Percentiles rank a stretch among this genome's conserved stretches.
These are phyloP conservation scores for Malassezia equina DNA, from an alignment of 1,284 basidiomycete genomes.

Conservation along the genomic window DNA sequence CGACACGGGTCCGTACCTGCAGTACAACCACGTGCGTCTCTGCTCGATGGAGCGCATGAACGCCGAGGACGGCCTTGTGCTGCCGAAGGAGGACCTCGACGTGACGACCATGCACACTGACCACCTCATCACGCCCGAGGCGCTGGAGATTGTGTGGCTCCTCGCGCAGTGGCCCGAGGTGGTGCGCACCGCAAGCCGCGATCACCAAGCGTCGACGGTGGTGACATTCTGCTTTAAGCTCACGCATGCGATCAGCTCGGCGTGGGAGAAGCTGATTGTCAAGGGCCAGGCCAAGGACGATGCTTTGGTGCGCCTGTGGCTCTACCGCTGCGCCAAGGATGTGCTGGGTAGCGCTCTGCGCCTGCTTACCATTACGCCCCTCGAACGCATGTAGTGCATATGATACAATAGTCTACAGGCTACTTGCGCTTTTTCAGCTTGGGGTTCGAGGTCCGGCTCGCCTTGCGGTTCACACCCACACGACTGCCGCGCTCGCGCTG, in stretches of 20 bases:
- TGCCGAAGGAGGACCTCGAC: constrained; percentile 58
- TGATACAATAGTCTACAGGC: constrained; percentile 4
- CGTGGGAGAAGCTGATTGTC: constrained; percentile 78
- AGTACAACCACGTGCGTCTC: constrained; percentile 85
- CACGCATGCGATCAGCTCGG: constrained; percentile 70
- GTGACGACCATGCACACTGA: constrained; percentile 59
- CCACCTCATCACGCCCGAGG: constrained; percentile 61
- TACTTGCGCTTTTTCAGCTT: constrained; percentile 16
- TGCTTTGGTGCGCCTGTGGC: constrained; percentile 76
- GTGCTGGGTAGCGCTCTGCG: constrained; percentile 78
- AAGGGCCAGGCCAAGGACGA: constrained; percentile 63
- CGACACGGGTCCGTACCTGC: constrained; percentile 63
- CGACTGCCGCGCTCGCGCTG: constrained; percentile 29
- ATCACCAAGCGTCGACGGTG: constrained; percentile 79
- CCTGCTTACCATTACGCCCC: constrained; percentile 68
- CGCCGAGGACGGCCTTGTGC: constrained; percentile 58
- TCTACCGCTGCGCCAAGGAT: constrained; percentile 78
- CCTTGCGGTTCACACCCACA: constrained; percentile 37
- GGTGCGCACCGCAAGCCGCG: constrained; percentile 71
- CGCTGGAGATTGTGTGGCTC: constrained; percentile 75
- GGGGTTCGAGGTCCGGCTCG: constrained; percentile 16
- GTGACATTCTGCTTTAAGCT: constrained; percentile 68
- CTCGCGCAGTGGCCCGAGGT: constrained; percentile 83
- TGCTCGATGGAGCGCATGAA: constrained; percentile 88
- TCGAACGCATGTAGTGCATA: constrained; percentile 68